A percentile compares a stretch with the other conserved stretches of the same genome.
These are phyloP conservation scores for Coleophoma cylindrospora DNA, from an alignment of 2,329 filamentous ascomycete genomes.

Conservation along the genomic window DNA sequence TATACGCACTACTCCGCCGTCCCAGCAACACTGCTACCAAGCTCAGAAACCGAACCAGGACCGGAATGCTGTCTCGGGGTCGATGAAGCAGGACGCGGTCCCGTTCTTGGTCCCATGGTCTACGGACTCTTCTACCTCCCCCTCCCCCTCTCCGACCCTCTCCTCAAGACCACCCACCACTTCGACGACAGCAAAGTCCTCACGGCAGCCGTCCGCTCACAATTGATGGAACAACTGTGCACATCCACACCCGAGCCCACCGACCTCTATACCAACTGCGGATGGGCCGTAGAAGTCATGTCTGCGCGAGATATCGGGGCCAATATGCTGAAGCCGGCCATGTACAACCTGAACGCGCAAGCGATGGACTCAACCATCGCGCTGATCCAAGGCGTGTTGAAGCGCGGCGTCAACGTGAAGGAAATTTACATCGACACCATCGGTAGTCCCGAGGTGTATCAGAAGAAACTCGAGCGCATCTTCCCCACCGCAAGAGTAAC, in stretches of 20 bases:
- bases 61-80: constrained; percentile 77
- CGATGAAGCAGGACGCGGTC: constrained; percentile 89
- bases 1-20: constrained; percentile 70
- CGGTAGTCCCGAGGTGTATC: constrained; percentile 76
- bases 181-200: constrained; percentile 96
- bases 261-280: constrained; percentile 59
- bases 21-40: constrained; percentile 51
- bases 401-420: constrained; percentile 71
- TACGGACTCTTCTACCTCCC: constrained; percentile 74
- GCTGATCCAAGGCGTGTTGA: constrained; percentile 73
- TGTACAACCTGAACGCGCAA: constrained; percentile 93
- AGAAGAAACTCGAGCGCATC: constrained; percentile 74
- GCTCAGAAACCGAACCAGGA: constrained; percentile 20
- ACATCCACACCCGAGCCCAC: constrained; percentile 40
- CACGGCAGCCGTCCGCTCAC: constrained; percentile 70
- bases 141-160: constrained; percentile 59
- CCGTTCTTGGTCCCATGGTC: constrained; percentile 81
- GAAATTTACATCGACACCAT: constrained; percentile 97
- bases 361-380: constrained; percentile 87
- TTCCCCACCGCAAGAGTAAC: constrained; percentile 76
- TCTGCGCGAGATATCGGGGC: constrained; percentile 53
- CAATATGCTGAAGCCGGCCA: constrained; percentile 32
- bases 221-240: constrained; percentile 67
- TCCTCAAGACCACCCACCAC: constrained; percentile 74
- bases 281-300: constrained; percentile 78